Base-by-base conservation (phyloP, 345 rosid genomes). In the Gynandropsis gynandra region DNA sequence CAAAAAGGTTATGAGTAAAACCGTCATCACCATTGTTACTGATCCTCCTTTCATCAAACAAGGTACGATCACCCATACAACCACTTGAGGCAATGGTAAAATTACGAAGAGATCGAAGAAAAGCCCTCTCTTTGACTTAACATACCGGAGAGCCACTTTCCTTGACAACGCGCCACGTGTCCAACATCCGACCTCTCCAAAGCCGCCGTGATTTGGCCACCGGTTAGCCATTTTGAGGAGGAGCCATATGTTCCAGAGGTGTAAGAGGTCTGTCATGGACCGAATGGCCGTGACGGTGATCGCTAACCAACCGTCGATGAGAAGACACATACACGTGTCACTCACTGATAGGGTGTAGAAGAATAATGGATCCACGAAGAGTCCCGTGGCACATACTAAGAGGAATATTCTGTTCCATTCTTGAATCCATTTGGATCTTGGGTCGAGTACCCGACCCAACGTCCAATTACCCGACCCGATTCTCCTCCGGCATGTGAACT, bases 61-160 rank as follows among this genome's bases (percentile, higher is more conserved):
- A 0, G 98, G 98, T 42, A 84, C 62, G 57, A 64, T 83, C 42
- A 77, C 80, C 98, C 98, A 92, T 27, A 92, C 39, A 19, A 82
- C 78, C 40, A 84, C 67, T 96, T 92, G 96, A 37, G 93, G 95
- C 13, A 92, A 52, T 9, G 98, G 98, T 35, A 85, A 89, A 64
- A 87, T 67, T 42, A 87, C 88, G 16, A 92, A 84, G 54, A 87
- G 82, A 73, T 92, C 98, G 18, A 87, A 79, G 76, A 87, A 70
- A 69, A 92, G 74, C 3, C 86, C 88, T 61, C 61, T 87, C 67
- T 65, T 80, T 5, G 29, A 24, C 73, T 82, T 76, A 69, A 82
- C 52, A 62, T 76, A 80, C 14, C 66, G 66, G n/a, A 74, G 44
- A 20, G 81, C 74, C 55, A 64, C 13, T 8, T 39, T 58, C 56